phyloP scores from a whole-genome alignment of 148 eudicot species.

The Suaeda aralocaspica region DNA sequence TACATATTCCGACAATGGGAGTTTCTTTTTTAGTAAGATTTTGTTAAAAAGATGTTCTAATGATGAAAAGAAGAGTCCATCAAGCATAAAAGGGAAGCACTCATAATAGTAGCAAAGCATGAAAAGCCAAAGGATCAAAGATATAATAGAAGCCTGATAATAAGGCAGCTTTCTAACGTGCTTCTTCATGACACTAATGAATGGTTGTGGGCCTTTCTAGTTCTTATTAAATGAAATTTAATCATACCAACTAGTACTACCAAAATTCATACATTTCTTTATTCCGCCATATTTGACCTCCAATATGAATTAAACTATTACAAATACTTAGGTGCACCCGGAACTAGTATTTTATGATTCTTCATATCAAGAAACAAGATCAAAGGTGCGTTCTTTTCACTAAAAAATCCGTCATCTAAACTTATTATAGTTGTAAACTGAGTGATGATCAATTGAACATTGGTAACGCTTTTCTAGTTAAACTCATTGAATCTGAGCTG shows the following conservation, averaged over 20 bases:
- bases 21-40: too few relatives aligned
- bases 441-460: too few relatives aligned
- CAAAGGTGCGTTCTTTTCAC: too few relatives aligned
- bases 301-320: background rate
- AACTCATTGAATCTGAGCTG: background rate
- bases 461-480: too few relatives aligned
- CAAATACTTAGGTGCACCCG: too few relatives aligned
- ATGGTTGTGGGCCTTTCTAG: background rate
- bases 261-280: slow-evolving; percentile 1
- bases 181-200: slow-evolving; percentile 23
- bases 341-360: too few relatives aligned
- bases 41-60: slow-evolving; percentile 6
- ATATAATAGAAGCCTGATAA: slow-evolving; percentile 9
- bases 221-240: background rate
- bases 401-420: too few relatives aligned
- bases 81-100: slow-evolving; percentile 4
- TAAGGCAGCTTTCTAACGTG: slow-evolving; percentile 36
- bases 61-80: slow-evolving; percentile 13
- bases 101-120: slow-evolving; percentile 8
- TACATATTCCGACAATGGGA: too few relatives aligned
- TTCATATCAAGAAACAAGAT: too few relatives aligned
- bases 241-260: slow-evolving; percentile 17
- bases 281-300: slow-evolving; percentile 1
- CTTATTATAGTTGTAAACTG: too few relatives aligned
- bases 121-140: background rate